Base-by-base conservation (phyloP, 2,329 filamentous ascomycete genomes). In the Fusarium sacchari region DNA sequence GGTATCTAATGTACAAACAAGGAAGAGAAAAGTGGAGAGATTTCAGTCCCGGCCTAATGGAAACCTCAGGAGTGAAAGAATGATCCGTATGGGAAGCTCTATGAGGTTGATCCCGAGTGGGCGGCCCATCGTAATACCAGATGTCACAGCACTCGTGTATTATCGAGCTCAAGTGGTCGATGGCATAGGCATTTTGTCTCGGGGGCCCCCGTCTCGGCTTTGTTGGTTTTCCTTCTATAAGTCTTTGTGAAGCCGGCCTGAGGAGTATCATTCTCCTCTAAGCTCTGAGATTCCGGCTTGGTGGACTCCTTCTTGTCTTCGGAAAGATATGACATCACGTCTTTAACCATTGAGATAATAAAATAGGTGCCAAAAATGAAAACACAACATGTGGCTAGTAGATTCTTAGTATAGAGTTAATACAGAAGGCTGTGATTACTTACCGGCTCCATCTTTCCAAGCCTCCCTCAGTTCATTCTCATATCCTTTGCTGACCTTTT, bases 291-390 rank as follows among this genome's bases (percentile, higher is more conserved):
- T 47, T 58, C 42, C 17, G 40, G 24, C 30, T 26, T 18, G 6
- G n/a, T 9, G 55, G 30, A 4, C 18, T 22, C n/a, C 14, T 57
- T 17, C 17, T 47, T 30, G 34, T 40, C 50, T 39, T 55, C 10
- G 24, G 34, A 39, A 55, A 4, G 2, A 22, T 6, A 10, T 3
- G 14, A 4, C 10, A 14, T 15, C n/a, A 5, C 4, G 20, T 5
- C 3, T 7, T 1, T 9, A 13, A 30, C 3, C 50, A n/a, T 10
- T 20, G 6, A 3, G 26, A 55, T 8, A 13, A 40, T n/a, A 1
- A 14, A 9, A 5, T 30, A 13, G n/a, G n/a, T n/a, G n/a, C n/a
- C n/a, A n/a, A n/a, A 22, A 1, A 13, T 14, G 34, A 7, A 12
- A 28, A 1, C 5, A 7, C 18, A 5, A 17, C 7, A 17, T 17